Evolutionary conservation across 2,329 filamentous ascomycete species (phyloP).

Genomic region (Penicillium brevicompactum): DNA sequence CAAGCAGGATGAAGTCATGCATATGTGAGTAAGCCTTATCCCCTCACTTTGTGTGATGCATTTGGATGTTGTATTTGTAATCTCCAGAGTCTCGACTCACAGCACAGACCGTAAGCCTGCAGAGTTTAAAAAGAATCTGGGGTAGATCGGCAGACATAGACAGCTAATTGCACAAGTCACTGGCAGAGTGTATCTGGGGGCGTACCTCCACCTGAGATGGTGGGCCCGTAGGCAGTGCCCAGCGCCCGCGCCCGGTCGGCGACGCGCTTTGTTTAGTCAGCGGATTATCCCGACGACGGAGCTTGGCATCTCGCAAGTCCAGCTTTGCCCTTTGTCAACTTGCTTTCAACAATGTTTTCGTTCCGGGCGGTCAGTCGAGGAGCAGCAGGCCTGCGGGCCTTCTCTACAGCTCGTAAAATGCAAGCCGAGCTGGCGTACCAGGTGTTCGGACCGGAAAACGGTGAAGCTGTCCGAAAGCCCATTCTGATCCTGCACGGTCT

Average conservation of each 20-base stretch:
- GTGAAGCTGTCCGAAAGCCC: slow-evolving; percentile 52
- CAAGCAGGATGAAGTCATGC: not conserved
- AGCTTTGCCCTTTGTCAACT: not conserved
- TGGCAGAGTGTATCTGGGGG: too few species aligned
- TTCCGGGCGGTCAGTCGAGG: slow-evolving; percentile 10
- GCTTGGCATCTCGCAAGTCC: not conserved
- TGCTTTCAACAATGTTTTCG: slow-evolving; percentile 11
- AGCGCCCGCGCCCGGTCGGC: too few species aligned
- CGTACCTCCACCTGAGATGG: not conserved
- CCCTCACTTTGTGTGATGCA: not conserved
- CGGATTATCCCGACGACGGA: slow-evolving; percentile 5
- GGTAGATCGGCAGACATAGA: not conserved
- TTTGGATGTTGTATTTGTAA: not conserved
- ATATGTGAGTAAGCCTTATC: not conserved
- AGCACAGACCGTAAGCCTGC: not conserved
- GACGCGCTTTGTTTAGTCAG: slow-evolving; percentile 11
- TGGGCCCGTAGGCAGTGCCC: not conserved
- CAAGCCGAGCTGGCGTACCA: slow-evolving; percentile 38
- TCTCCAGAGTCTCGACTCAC: not conserved
- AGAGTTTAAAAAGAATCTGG: not conserved
- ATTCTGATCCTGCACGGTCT: slow-evolving; percentile 90
- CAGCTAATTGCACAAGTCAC: not conserved
- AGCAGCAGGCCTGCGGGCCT: slow-evolving; percentile 24
- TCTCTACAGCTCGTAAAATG: slow-evolving; percentile 34
- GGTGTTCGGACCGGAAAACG: slow-evolving; percentile 38